A percentile compares a stretch with the other conserved stretches of the same genome.
Evolutionary conservation across 2,329 filamentous ascomycete species (phyloP).

Genomic region (Cytospora leucostoma): DNA sequence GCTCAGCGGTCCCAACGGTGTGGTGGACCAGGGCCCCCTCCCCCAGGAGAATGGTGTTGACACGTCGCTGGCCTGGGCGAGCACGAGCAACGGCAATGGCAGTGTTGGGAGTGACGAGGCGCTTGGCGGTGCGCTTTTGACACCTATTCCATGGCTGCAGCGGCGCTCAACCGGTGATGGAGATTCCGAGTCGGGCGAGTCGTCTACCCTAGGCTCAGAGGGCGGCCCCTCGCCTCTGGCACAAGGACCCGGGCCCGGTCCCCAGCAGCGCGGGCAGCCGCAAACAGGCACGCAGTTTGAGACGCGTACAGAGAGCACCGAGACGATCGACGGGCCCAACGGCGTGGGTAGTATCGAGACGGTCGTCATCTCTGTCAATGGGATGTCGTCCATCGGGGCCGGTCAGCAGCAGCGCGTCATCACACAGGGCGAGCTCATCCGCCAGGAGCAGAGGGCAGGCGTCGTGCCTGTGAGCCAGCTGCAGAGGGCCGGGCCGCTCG

Average conservation of each 20-base stretch:
- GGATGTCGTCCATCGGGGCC: slow-evolving; percentile 57
- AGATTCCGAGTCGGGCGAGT: slow-evolving; percentile 23
- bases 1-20: slow-evolving; percentile 70
- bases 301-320: slow-evolving; percentile 70
- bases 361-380: slow-evolving; percentile 74
- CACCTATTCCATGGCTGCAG: slow-evolving; percentile 86
- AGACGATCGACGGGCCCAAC: slow-evolving; percentile 80
- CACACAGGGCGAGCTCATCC: slow-evolving; percentile 79
- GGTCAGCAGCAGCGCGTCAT: slow-evolving; percentile 52
- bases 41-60: slow-evolving; percentile 39
- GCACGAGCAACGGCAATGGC: slow-evolving; percentile 15
- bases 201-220: slow-evolving; percentile 23
- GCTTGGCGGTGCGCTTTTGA: slow-evolving; percentile 85
- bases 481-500: slow-evolving; percentile 42
- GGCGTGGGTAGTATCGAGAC: slow-evolving; percentile 79
- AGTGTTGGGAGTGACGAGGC: slow-evolving; percentile 79
- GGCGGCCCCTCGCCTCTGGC: slow-evolving; percentile 23
- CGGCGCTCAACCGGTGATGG: slow-evolving; percentile 38
- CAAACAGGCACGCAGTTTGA: slow-evolving; percentile 49
- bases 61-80: slow-evolving; percentile 52
- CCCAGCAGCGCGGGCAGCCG: slow-evolving; percentile 13
- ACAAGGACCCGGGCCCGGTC: not conserved
- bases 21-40: slow-evolving; percentile 44
- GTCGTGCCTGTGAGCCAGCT: slow-evolving; percentile 71
- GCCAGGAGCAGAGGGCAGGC: slow-evolving; percentile 84